Evolutionary conservation across 2,329 filamentous ascomycete genomes (phyloP).

Genomic region (Neopestalotiopsis rosae): DNA sequence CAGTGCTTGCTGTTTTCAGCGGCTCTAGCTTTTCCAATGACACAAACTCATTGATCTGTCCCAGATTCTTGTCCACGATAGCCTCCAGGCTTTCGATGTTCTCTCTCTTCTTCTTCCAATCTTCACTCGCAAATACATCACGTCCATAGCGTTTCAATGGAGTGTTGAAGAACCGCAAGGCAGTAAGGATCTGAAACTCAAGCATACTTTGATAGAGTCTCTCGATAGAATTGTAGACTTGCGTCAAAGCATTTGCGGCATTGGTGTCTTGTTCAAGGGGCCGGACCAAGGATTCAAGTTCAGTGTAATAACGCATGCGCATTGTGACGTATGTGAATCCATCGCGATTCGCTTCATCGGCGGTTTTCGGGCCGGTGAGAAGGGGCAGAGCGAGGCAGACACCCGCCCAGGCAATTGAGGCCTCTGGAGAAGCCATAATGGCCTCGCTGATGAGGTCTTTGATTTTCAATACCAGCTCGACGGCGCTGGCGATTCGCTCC

Average conservation of each 20-base stretch:
- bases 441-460: slow-evolving; percentile 21
- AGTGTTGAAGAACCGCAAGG: slow-evolving; percentile 36
- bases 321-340: slow-evolving; percentile 41
- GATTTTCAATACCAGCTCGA: too few species aligned
- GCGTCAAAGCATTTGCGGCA: slow-evolving; percentile 19
- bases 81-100: neutral
- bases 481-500: too few species aligned
- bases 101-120: slow-evolving; percentile 1
- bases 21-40: neutral
- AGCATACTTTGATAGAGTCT: slow-evolving; percentile 39
- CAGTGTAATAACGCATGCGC: slow-evolving; percentile 38
- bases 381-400: slow-evolving; percentile 43
- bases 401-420: slow-evolving; percentile 39
- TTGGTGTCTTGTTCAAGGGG: slow-evolving; percentile 24
- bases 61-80: neutral
- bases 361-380: slow-evolving; percentile 35
- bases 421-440: slow-evolving; percentile 36
- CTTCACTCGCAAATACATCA: neutral
- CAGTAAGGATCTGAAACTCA: slow-evolving; percentile 40
- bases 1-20: neutral
- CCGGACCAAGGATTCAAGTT: slow-evolving; percentile 29
- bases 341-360: slow-evolving; percentile 34
- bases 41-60: neutral
- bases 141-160: neutral
- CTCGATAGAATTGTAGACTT: slow-evolving; percentile 25